These are phyloP conservation scores for Nymphaea thermarum DNA, from an alignment of 164 flowering plant genomes.

Conservation along the genomic window DNA sequence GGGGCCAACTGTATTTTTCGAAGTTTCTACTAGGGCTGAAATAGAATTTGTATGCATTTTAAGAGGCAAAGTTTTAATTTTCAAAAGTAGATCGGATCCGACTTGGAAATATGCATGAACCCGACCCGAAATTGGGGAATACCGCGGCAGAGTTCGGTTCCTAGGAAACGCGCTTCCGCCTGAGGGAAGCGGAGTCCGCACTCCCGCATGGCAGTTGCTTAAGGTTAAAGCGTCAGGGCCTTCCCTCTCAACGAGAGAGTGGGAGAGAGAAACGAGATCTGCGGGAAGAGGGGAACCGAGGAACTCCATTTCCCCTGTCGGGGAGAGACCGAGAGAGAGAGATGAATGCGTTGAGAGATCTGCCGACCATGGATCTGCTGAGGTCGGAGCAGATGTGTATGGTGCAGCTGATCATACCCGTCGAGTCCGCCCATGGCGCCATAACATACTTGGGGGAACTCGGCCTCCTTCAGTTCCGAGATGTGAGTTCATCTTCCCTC, in stretches of 20 bases:
- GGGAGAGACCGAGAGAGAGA: neutral
- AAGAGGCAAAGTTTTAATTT: too few species aligned
- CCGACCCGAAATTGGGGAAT: too few species aligned
- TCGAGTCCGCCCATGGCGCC: conserved; percentile 84
- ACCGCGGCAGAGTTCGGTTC: too few species aligned
- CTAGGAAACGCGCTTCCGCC: too few species aligned
- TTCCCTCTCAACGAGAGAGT: neutral
- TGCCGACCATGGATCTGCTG: conserved; percentile 89
- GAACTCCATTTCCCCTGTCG: neutral
- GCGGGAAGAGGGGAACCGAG: neutral
- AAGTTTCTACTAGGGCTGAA: too few species aligned
- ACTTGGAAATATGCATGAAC: too few species aligned
- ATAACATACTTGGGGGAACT: conserved; percentile 80
- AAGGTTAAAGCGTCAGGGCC: too few species aligned
- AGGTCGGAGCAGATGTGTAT: conserved; percentile 90
- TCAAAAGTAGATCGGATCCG: too few species aligned
- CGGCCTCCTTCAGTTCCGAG: conserved; percentile 84
- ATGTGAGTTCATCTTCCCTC: conserved; percentile 26
- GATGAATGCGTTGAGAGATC: conserved; percentile 19
- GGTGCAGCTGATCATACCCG: conserved; percentile 84
- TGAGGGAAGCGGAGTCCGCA: neutral
- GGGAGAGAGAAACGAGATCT: conserved; percentile 1
- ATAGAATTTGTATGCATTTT: too few species aligned
- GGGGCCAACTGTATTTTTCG: too few species aligned
- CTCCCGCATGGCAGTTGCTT: too few species aligned